A percentile compares a stretch with the other conserved stretches of the same genome.
Evolutionary conservation across 2,329 filamentous ascomycete species (phyloP).

Genomic region (Pochonia chlamydosporia): DNA sequence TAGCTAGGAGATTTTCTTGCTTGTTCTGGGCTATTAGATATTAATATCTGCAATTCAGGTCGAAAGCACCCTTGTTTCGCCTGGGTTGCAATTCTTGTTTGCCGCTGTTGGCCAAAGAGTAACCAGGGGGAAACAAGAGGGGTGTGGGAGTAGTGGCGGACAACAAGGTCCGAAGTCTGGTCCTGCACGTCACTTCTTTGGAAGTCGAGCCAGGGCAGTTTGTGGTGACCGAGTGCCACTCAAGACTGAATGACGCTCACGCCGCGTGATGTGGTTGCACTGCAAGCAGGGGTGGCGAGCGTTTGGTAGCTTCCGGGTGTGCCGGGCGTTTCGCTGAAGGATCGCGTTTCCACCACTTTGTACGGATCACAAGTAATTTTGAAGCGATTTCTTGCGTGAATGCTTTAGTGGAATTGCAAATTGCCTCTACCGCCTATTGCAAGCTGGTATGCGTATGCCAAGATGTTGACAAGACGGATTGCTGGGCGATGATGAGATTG

Average conservation of each 20-base stretch:
- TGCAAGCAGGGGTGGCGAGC: no score
- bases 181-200: neutral
- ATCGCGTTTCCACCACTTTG: neutral
- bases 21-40: no score
- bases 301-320: neutral
- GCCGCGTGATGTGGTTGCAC: neutral
- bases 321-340: neutral
- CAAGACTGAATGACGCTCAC: neutral
- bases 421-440: neutral
- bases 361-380: no score
- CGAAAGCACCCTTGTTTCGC: neutral
- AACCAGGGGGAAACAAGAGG: neutral
- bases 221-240: no score
- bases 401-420: neutral
- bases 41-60: no score
- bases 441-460: no score
- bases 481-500: neutral
- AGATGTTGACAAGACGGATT: neutral
- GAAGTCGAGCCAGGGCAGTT: no score
- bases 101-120: no score
- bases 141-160: neutral
- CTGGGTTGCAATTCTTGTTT: neutral
- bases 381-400: neutral
- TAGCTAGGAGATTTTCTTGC: no score
- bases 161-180: slow-evolving; percentile 1